phyloP scores from a whole-genome alignment of 805 yeast genomes.

The Spathaspora arborariae region DNA sequence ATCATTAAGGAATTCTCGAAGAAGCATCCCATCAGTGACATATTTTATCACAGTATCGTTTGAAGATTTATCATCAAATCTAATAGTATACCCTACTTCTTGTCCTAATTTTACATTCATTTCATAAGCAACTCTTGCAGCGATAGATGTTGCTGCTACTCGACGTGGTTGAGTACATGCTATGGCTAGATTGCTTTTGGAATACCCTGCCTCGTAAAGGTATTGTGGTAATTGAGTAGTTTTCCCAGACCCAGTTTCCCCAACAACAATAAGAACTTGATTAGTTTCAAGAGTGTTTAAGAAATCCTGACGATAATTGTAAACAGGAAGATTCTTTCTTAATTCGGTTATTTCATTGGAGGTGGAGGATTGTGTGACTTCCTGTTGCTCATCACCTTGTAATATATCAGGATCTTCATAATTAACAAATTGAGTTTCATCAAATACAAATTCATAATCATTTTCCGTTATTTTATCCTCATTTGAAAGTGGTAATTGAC shows the following conservation, averaged over 20 bases:
- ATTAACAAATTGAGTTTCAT: slow-evolving; percentile 47
- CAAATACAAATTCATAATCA: slow-evolving; percentile 74
- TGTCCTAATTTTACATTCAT: slow-evolving; percentile 76
- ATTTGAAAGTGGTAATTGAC: slow-evolving; percentile 19
- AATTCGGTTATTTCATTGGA: slow-evolving; percentile 42
- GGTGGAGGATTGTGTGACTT: background rate
- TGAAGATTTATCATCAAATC: slow-evolving; percentile 79
- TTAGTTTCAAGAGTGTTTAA: slow-evolving; percentile 55
- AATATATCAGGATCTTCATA: slow-evolving; percentile 16
- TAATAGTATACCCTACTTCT: slow-evolving; percentile 82
- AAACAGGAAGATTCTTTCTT: slow-evolving; percentile 74
- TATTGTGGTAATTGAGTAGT: slow-evolving; percentile 93
- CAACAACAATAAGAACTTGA: slow-evolving; percentile 73
- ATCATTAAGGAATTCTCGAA: slow-evolving; percentile 79
- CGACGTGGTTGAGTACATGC: slow-evolving; percentile 95
- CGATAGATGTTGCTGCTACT: slow-evolving; percentile 92
- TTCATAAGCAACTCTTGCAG: slow-evolving; percentile 88
- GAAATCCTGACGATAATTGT: slow-evolving; percentile 54
- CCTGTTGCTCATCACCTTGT: slow-evolving; percentile 12
- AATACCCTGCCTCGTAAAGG: slow-evolving; percentile 76
- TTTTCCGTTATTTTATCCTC: slow-evolving; percentile 42
- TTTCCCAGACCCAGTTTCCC: slow-evolving; percentile 92
- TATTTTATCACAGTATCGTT: slow-evolving; percentile 73
- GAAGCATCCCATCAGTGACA: slow-evolving; percentile 93
- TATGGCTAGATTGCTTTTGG: slow-evolving; percentile 44